A percentile compares a stretch with the other conserved stretches of the same genome.
Evolutionary conservation across 2,329 filamentous ascomycete species (phyloP).

Genomic region (Hymenoscyphus repandus): DNA sequence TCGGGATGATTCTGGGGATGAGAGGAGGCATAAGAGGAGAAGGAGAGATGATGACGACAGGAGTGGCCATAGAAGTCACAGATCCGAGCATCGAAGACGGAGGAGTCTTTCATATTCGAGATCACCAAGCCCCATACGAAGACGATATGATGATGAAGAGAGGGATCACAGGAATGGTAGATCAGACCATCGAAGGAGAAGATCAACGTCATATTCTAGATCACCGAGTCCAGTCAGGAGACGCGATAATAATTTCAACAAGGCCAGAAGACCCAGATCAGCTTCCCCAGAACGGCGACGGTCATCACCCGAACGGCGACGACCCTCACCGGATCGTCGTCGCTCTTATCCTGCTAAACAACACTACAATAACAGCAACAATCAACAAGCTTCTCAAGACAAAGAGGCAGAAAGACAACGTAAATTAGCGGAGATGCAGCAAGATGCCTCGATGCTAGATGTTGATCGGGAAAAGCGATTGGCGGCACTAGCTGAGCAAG

Average conservation of each 20-base stretch:
- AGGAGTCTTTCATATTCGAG: slow-evolving; percentile 30
- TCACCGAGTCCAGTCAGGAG: slow-evolving; percentile 23
- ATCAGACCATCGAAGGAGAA: slow-evolving; percentile 35
- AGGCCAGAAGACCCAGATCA: slow-evolving; percentile 21
- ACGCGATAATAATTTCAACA: slow-evolving; percentile 21
- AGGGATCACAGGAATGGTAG: slow-evolving; percentile 33
- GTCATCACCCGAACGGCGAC: slow-evolving; percentile 34
- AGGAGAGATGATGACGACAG: slow-evolving; percentile 33
- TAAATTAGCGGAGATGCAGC: slow-evolving; percentile 69
- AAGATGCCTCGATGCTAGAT: slow-evolving; percentile 64
- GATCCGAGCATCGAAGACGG: slow-evolving; percentile 14
- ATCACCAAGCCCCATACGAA: too few species aligned
- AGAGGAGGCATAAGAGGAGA: slow-evolving; percentile 42
- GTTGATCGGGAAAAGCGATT: slow-evolving; percentile 64
- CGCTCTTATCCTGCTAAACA: slow-evolving; percentile 24
- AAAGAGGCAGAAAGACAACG: slow-evolving; percentile 55
- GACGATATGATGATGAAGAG: not conserved
- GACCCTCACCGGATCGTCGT: slow-evolving; percentile 30
- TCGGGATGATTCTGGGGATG: slow-evolving; percentile 30
- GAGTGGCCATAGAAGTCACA: slow-evolving; percentile 6
- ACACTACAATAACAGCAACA: not conserved
- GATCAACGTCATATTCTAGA: slow-evolving; percentile 35
- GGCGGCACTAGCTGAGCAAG: slow-evolving; percentile 58
- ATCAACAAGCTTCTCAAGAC: slow-evolving; percentile 20
- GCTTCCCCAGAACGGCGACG: slow-evolving; percentile 24